These are phyloP conservation scores for Trichomonas tenax DNA, from an alignment of 208 protist genomes.

Conservation along the genomic window DNA sequence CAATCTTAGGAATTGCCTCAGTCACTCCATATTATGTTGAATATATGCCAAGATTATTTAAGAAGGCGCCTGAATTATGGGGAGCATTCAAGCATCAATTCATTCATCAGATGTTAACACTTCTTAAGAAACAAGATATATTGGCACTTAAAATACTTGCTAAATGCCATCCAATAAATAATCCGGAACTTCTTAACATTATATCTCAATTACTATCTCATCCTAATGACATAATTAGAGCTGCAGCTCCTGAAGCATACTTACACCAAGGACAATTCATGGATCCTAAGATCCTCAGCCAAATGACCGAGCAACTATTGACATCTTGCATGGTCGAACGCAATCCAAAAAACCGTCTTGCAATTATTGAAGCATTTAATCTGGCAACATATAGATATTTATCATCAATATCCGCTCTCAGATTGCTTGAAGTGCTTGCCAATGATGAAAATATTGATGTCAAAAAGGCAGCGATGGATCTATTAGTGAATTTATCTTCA, in stretches of 20 bases:
- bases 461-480: not conserved
- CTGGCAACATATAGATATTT: not conserved
- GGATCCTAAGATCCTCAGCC: not conserved
- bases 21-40: not conserved
- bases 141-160: not conserved
- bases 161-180: not conserved
- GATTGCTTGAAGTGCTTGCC: not conserved
- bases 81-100: not conserved
- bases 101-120: not conserved
- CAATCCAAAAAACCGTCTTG: not conserved
- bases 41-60: not conserved
- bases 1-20: not conserved
- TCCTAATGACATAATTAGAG: not conserved
- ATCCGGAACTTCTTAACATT: not conserved
- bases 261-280: not conserved
- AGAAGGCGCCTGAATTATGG: not conserved
- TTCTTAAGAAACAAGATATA: not conserved
- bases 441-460: conserved; percentile 11
- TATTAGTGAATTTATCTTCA: not conserved
- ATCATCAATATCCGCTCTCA: not conserved
- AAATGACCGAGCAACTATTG: not conserved
- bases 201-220: not conserved
- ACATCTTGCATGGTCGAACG: not conserved
- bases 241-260: not conserved
- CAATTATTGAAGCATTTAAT: not conserved